phyloP scores from a whole-genome alignment of 2,329 filamentous ascomycete species.

The Exophiala viscosa region DNA sequence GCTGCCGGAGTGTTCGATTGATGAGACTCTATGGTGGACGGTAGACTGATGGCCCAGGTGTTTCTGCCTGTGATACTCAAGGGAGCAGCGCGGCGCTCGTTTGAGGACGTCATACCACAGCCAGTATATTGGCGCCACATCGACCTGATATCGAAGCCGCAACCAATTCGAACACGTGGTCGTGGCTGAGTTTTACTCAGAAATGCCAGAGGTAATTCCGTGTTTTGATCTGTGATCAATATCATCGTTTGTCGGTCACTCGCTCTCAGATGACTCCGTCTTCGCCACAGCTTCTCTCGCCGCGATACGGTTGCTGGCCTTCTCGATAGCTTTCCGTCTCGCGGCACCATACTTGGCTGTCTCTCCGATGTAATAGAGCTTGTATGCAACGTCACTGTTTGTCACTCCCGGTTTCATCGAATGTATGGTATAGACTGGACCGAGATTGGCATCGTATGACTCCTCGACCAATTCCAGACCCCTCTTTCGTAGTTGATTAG shows the following conservation, averaged over 20 bases:
- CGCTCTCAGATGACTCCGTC: not conserved
- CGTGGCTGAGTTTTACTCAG: too few relatives aligned
- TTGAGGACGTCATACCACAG: too few relatives aligned
- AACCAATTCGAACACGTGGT: too few relatives aligned
- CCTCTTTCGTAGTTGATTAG: conserved; percentile 16
- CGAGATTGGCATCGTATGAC: conserved; percentile 12
- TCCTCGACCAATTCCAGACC: conserved; percentile 17
- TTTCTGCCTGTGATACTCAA: too few relatives aligned
- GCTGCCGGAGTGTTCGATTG: too few relatives aligned
- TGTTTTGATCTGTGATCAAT: not conserved
- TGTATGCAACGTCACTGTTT: conserved; percentile 19
- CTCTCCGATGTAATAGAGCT: conserved; percentile 17
- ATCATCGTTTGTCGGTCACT: not conserved
- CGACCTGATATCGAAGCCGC: too few relatives aligned
- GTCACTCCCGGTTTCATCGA: conserved; percentile 12
- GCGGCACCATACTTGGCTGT: conserved; percentile 15
- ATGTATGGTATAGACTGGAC: conserved; percentile 16
- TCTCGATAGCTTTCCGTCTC: conserved; percentile 18
- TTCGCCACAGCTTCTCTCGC: conserved; percentile 1
- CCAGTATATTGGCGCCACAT: too few relatives aligned
- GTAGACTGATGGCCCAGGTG: too few relatives aligned
- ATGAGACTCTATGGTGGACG: too few relatives aligned
- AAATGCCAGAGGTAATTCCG: too few relatives aligned
- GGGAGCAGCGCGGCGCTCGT: too few relatives aligned
- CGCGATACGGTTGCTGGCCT: conserved; percentile 4